Evolutionary conservation across 1,139 yeast species (phyloP), one percentile per base, ranked within the genome.

Genomic region (Hanseniaspora gamundiae): DNA sequence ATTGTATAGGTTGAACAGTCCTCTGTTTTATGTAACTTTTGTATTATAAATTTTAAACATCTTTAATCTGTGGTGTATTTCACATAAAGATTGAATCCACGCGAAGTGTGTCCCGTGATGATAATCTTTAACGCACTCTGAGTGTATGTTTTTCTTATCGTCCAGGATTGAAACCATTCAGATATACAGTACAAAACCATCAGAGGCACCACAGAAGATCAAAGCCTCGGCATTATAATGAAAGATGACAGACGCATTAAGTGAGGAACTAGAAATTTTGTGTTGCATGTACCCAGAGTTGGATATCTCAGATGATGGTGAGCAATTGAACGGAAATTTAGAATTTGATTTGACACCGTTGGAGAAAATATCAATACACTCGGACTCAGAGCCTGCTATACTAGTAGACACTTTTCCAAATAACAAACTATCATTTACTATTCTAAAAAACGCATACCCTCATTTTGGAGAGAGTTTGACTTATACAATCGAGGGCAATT

Each of bases 201-300:
- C n/a, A n/a, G n/a, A n/a, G n/a, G n/a, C n/a, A 29, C 14, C 6
- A 29, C 6, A 29, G 17, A 29, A 6, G 13, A 29, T 7, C 6
- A 29, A 29, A 29, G 17, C 14, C 14, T n/a, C 33, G 20, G 5
- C 19, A 31, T 6, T n/a, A 22, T 7, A 14, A 14, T 13, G 11
- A 46, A 21, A 17, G 47, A 41, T 45, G 55, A 31, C 42, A 45
- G 13, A 48, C 5, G 45, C 44, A 17, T 38, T 56, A 19, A 38
- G 35, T 11, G 70, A 71, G 47, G 81, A 76, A 51, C 55, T 78
- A 24, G 69, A 67, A 42, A 67, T 76, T 2, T 52, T 77, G 30
- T 51, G 51, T 44, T 70, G 72, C 3, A 76, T 77, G 40, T 78
- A 66, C 51, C 79, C 79, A 1, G 75, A 75, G 49, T 55, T 66